Conservation (phyloP, 192 early-diverging fungal species). For the Gonapodya prolifera region DNA sequence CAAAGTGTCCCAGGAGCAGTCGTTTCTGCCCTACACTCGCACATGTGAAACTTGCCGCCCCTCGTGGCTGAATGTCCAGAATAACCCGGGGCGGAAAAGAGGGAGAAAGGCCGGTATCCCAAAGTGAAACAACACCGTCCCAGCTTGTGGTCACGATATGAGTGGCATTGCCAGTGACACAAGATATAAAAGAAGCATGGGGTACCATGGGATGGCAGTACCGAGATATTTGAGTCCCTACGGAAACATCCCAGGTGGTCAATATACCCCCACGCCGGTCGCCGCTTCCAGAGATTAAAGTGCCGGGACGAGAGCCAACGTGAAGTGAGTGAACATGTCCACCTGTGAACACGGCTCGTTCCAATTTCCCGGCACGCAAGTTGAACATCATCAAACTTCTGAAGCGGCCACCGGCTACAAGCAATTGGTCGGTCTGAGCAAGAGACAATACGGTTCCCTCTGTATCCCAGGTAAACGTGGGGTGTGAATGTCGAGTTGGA, state of each 20-base stretch:
- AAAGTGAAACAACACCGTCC: not conserved
- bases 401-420: not conserved
- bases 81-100: not conserved
- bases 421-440: not conserved
- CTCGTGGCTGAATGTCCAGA: not conserved
- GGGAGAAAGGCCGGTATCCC: not conserved
- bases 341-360: not conserved
- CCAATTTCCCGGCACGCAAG: not conserved
- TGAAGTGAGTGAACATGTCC: not conserved
- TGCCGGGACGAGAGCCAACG: not conserved
- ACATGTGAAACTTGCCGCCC: not conserved
- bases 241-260: not conserved
- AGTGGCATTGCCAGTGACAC: not conserved
- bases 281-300: not conserved
- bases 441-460: not conserved
- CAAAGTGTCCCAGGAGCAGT: not conserved
- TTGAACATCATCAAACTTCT: not conserved
- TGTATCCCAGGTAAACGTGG: not conserved
- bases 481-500: not conserved
- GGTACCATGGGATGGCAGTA: not conserved
- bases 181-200: not conserved
- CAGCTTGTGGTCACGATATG: not conserved
- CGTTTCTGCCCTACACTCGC: not conserved
- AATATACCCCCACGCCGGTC: not conserved
- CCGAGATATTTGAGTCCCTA: not conserved